These are phyloP conservation scores for Posidonia oceanica DNA, from an alignment of 116 monocot species.

Conservation along the genomic window DNA sequence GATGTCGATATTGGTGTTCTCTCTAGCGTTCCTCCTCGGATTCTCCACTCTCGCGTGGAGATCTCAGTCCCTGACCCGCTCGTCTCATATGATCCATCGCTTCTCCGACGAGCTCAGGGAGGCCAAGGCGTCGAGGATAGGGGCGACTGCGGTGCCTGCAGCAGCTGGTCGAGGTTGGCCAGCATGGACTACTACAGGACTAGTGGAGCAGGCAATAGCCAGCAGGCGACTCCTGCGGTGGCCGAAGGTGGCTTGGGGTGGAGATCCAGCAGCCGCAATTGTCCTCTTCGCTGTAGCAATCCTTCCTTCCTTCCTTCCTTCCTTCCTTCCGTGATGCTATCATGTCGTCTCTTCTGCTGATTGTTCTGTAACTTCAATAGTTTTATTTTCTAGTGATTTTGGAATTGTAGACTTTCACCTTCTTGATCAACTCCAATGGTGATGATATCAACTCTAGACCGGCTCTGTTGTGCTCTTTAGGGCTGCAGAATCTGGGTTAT, in stretches of 20 bases:
- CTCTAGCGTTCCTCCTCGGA: conserved; percentile 11
- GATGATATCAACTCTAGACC: background rate
- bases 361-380: background rate
- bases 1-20: conserved; percentile 3
- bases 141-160: too few species aligned
- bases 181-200: conserved; percentile 46
- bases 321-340: background rate
- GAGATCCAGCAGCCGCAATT: conserved; percentile 99
- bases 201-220: conserved; percentile 8
- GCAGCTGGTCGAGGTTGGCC: conserved; percentile 9
- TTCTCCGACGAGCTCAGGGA: conserved; percentile 70
- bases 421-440: background rate
- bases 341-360: background rate
- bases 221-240: conserved; percentile 14
- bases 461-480: too few species aligned
- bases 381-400: background rate
- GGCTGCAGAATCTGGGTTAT: too few species aligned
- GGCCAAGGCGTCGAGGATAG: conserved; percentile 4
- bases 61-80: conserved; percentile 33
- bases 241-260: conserved; percentile 78
- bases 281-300: conserved; percentile 44
- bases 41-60: conserved; percentile 11
- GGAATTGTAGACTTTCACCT: background rate
- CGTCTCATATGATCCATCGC: conserved; percentile 60
- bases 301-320: background rate